Evolutionary conservation across 139 green algal genomes (phyloP).

Genomic region (Closterium sp.): DNA sequence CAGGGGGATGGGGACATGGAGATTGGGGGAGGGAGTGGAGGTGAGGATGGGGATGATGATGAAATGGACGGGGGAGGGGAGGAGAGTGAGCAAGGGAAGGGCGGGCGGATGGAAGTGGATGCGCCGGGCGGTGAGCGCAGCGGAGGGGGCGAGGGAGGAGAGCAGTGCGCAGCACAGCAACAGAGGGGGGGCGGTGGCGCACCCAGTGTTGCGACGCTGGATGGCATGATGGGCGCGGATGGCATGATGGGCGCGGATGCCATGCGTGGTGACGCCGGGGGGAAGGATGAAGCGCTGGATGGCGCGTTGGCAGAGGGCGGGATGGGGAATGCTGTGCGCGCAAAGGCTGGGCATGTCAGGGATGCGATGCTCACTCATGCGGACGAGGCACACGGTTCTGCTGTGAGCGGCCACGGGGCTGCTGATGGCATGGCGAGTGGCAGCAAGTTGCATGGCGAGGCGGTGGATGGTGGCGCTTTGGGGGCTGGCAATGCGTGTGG

Average conservation of each 20-base stretch:
- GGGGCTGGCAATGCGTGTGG: too few species aligned
- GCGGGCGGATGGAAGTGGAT: neutral
- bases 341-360: too few species aligned
- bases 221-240: neutral
- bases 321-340: too few species aligned
- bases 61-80: neutral
- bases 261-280: too few species aligned
- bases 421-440: neutral
- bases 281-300: neutral
- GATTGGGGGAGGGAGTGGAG: neutral
- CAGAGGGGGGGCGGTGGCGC: neutral
- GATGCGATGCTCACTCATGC: too few species aligned
- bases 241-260: neutral
- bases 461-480: neutral
- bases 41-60: neutral
- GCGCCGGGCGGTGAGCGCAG: neutral
- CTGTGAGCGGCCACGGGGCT: too few species aligned
- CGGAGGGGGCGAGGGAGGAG: neutral
- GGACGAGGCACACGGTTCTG: too few species aligned
- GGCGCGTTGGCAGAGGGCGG: neutral
- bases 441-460: neutral
- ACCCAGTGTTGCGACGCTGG: too few species aligned
- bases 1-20: neutral
- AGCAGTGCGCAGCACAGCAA: neutral
- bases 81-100: neutral